Conservation (phyloP, 345 rosid genomes). For the Cardamine resedifolia region DNA sequence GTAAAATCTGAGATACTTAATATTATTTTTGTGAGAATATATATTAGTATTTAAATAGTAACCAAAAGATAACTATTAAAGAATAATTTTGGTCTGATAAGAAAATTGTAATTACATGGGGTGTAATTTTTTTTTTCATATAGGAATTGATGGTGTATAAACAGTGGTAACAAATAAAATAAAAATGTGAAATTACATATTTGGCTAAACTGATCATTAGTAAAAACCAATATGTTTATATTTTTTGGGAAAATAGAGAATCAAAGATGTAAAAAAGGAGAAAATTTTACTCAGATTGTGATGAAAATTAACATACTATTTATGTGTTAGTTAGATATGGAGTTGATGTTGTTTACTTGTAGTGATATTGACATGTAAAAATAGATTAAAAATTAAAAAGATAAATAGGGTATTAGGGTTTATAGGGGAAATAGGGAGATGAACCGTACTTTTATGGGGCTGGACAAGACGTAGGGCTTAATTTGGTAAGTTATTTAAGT, state of each 20-base stretch:
- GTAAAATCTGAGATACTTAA: background rate
- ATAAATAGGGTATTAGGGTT: constrained; percentile 31
- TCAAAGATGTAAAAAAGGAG: background rate
- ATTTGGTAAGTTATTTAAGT: constrained; percentile 41
- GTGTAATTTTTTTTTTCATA: background rate
- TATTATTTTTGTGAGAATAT: background rate
- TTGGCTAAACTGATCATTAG: constrained; percentile 14
- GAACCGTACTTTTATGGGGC: constrained; percentile 28
- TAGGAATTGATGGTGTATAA: background rate
- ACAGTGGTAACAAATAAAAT: background rate
- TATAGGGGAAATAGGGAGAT: constrained; percentile 32
- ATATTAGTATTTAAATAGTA: background rate
- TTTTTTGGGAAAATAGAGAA: background rate
- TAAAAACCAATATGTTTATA: background rate
- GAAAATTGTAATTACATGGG: background rate
- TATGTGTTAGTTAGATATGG: constrained; percentile 19
- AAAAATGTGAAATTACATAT: background rate
- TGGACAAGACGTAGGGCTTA: constrained; percentile 40
- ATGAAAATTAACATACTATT: constrained; percentile 12
- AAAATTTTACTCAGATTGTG: constrained; percentile 16
- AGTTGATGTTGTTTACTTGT: constrained; percentile 29
- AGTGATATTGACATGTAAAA: constrained; percentile 35
- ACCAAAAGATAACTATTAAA: background rate
- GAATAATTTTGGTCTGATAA: background rate
- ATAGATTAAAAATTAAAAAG: constrained; percentile 9